A percentile compares a stretch with the other conserved stretches of the same genome.
phyloP scores from a whole-genome alignment of 148 eudicot genomes.

The Dysphania ambrosioides region DNA sequence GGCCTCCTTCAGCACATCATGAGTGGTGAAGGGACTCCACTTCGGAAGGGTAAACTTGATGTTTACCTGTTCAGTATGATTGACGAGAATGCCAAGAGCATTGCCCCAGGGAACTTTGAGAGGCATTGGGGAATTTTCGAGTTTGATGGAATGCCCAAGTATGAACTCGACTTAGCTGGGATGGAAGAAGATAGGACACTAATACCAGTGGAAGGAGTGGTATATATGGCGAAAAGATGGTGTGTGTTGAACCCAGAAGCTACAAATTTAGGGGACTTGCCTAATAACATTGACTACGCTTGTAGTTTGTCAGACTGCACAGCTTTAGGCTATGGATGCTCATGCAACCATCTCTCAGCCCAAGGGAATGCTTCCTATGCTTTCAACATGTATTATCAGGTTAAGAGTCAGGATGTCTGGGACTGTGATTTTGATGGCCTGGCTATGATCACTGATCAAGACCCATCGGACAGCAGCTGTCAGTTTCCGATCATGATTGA shows the following conservation, averaged over 20 bases:
- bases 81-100: slow-evolving; percentile 80
- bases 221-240: slow-evolving; percentile 63
- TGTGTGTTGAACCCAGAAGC: slow-evolving; percentile 63
- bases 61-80: slow-evolving; percentile 76
- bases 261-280: slow-evolving; percentile 40
- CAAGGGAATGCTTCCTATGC: slow-evolving; percentile 87
- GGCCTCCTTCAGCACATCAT: slow-evolving; percentile 62
- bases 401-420: slow-evolving; percentile 62
- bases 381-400: slow-evolving; percentile 89
- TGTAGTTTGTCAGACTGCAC: slow-evolving; percentile 93
- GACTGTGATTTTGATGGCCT: slow-evolving; percentile 86
- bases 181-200: slow-evolving; percentile 43
- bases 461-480: slow-evolving; percentile 66
- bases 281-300: slow-evolving; percentile 66
- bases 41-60: slow-evolving; percentile 54
- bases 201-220: slow-evolving; percentile 60
- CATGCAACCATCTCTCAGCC: slow-evolving; percentile 54
- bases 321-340: slow-evolving; percentile 80
- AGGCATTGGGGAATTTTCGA: slow-evolving; percentile 96
- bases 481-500: slow-evolving; percentile 82
- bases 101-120: slow-evolving; percentile 86
- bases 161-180: slow-evolving; percentile 66
- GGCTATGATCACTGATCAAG: slow-evolving; percentile 54
- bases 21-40: slow-evolving; percentile 71
- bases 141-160: slow-evolving; percentile 92